A percentile compares a stretch with the other conserved stretches of the same genome.
Evolutionary conservation across 2,329 filamentous ascomycete genomes (phyloP).

Genomic region (Leptographium lundbergii): DNA sequence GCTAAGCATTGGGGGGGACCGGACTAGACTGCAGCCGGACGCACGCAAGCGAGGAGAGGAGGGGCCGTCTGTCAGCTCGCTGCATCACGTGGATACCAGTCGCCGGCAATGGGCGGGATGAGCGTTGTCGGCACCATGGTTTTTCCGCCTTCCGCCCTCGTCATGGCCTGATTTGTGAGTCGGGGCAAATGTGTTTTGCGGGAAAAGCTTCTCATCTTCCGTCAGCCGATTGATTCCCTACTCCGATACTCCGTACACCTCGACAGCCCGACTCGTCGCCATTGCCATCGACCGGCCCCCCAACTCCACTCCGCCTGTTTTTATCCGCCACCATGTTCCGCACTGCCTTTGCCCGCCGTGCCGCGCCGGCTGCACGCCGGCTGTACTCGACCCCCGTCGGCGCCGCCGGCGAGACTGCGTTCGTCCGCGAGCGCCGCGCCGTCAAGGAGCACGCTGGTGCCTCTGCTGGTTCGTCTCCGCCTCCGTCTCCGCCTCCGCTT

Average conservation of each 20-base stretch:
- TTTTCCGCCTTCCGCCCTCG: neutral
- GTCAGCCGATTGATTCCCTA: constrained; percentile 5
- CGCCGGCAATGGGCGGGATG: neutral
- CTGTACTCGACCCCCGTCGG: constrained; percentile 9
- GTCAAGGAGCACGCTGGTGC: constrained; percentile 81
- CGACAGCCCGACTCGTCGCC: neutral
- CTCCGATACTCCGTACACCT: neutral
- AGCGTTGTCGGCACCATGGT: neutral
- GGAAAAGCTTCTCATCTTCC: constrained; percentile 10
- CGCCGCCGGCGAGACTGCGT: constrained; percentile 58
- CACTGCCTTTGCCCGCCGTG: constrained; percentile 9
- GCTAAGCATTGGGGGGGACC: no score
- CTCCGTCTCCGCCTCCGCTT: neutral
- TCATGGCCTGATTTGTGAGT: constrained; percentile 9
- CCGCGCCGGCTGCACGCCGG: constrained; percentile 10
- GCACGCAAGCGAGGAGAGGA: no score
- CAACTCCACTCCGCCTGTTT: neutral
- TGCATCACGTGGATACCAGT: neutral
- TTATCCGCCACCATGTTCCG: constrained; percentile 9
- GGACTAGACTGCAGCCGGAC: no score
- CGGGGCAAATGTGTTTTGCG: constrained; percentile 1
- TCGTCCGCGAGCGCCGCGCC: constrained; percentile 81
- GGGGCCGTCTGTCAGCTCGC: neutral
- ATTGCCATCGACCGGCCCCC: neutral
- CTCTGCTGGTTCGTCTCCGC: constrained; percentile 52